A percentile compares a stretch with the other conserved stretches of the same genome.
These are phyloP conservation scores for Trichopus zeylanicus DNA, from an alignment of 116 monocot genomes.

Conservation along the genomic window DNA sequence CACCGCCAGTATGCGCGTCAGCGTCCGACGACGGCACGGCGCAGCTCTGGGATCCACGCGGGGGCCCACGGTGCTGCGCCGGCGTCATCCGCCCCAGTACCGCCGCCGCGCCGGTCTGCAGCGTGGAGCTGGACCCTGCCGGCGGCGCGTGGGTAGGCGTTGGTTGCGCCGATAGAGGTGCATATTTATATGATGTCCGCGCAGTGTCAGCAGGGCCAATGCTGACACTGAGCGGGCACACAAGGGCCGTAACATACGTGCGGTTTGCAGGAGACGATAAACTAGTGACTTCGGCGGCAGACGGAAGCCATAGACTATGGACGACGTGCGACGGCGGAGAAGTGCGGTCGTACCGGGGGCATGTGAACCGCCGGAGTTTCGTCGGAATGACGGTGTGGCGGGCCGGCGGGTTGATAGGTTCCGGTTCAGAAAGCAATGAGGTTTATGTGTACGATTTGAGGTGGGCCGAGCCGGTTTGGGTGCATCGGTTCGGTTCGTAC, in stretches of 20 bases:
- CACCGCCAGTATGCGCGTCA: slow-evolving; percentile 36
- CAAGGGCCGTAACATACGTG: slow-evolving; percentile 75
- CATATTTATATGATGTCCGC: slow-evolving; percentile 71
- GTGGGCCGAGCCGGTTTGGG: slow-evolving; percentile 49
- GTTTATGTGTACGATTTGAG: slow-evolving; percentile 55
- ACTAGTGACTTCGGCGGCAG: slow-evolving; percentile 60
- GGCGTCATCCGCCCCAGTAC: slow-evolving; percentile 1
- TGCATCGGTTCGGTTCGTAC: slow-evolving; percentile 11
- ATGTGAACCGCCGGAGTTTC: slow-evolving; percentile 40
- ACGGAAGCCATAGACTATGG: slow-evolving; percentile 71
- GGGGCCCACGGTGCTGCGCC: slow-evolving; percentile 8
- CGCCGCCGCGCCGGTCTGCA: slow-evolving; percentile 32
- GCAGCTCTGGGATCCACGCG: slow-evolving; percentile 64
- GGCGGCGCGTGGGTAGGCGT: slow-evolving; percentile 24
- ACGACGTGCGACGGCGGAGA: slow-evolving; percentile 16
- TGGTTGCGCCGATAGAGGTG: slow-evolving; percentile 62
- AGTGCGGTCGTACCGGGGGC: slow-evolving; percentile 46
- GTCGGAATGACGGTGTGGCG: slow-evolving; percentile 50
- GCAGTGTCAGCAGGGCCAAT: slow-evolving; percentile 25
- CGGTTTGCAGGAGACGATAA: slow-evolving; percentile 38
- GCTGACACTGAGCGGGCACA: slow-evolving; percentile 38
- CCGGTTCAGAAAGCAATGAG: slow-evolving; percentile 52
- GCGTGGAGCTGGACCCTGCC: slow-evolving; percentile 64
- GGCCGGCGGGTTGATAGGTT: slow-evolving; percentile 32
- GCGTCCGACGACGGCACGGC: slow-evolving; percentile 73